Evolutionary conservation across 352 stramenopile genomes (phyloP).

Genomic region (Pythium phragmitis): DNA sequence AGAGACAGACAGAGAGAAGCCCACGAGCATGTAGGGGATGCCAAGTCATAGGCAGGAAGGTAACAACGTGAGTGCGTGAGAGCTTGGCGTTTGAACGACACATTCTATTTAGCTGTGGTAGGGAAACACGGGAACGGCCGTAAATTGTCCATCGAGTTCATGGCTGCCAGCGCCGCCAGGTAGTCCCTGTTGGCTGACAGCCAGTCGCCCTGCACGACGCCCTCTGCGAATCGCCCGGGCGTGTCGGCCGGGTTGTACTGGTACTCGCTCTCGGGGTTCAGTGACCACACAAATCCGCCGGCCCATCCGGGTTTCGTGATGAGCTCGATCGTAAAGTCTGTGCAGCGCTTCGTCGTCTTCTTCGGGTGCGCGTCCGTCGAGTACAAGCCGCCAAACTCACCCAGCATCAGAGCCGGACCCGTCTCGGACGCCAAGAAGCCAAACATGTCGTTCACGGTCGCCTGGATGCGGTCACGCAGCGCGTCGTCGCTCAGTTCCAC

Average conservation of each 20-base stretch:
- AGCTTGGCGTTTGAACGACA: background rate
- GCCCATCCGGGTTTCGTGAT: constrained; percentile 47
- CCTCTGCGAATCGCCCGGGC: constrained; percentile 46
- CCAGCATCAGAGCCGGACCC: constrained; percentile 50
- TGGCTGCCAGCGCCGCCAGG: constrained; percentile 37
- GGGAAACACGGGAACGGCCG: constrained; percentile 54
- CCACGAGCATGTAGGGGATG: background rate
- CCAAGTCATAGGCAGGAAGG: too few relatives aligned
- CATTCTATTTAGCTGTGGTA: background rate
- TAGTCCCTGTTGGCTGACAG: constrained; percentile 49
- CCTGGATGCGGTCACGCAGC: constrained; percentile 39
- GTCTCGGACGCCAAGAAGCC: constrained; percentile 52
- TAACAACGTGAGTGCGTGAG: too few relatives aligned
- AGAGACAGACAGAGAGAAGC: too few relatives aligned
- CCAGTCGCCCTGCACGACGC: constrained; percentile 55
- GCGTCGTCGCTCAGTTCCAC: constrained; percentile 52
- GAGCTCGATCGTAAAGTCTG: constrained; percentile 61
- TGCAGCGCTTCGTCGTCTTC: constrained; percentile 60
- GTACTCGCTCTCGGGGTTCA: constrained; percentile 73
- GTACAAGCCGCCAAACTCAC: constrained; percentile 73
- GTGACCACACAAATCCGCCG: constrained; percentile 69
- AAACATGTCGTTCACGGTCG: constrained; percentile 70
- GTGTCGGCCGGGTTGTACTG: constrained; percentile 54
- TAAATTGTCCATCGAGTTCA: constrained; percentile 55
- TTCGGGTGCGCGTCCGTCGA: constrained; percentile 45